Evolutionary conservation across 2,329 filamentous ascomycete species (phyloP), one percentile per base, ranked within the genome.

Genomic region (Scytalidium sp.): DNA sequence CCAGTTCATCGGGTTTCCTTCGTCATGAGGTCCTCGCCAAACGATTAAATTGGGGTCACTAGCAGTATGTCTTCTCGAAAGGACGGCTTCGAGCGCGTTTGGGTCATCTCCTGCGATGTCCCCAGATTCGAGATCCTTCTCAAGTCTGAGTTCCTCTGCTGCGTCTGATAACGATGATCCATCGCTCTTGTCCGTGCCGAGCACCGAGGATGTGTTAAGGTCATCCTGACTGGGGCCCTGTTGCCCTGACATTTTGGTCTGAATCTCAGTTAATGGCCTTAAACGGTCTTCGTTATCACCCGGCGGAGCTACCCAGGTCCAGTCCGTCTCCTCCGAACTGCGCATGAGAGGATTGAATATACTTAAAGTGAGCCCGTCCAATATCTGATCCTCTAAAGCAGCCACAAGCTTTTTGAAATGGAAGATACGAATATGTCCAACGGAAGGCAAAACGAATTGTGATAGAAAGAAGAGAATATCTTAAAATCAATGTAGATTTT

Each of bases 1-100:
- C 56, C 57, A 63, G 23, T 61, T 61, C 53, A 55, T 51, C 2
- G 59, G 59, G 40, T 61, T 60, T 23, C 52, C 54, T 9, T 56
- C 57, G 40, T 61, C 59, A 19, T 55, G 15, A 3, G 59, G 57
- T 5, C 59, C 59, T 45, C 60, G 56, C 56, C 56, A 61, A n/a
- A 48, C 49, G 25, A 60, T 50, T 15, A 60, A 41, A 40, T 59
- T 56, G 1, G 51, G 53, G 20, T 56, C 53, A 27, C 23, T 51
- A 29, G 43, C 19, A 10, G 13, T 10, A 36, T 40, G 43, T 43
- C 17, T 45, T 15, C 3, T 47, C 21, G 32, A 6, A 15, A 7
- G 32, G 11, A 36, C 32, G 13, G 32, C 32, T n/a, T 36, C 32
- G 13, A 36, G 5, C 4, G 4, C 15, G 15, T 36, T 36, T 36